Evolutionary conservation across 2,329 filamentous ascomycete genomes (phyloP), one percentile per base, ranked within the genome.

Genomic region (Albophoma yamanashiensis): DNA sequence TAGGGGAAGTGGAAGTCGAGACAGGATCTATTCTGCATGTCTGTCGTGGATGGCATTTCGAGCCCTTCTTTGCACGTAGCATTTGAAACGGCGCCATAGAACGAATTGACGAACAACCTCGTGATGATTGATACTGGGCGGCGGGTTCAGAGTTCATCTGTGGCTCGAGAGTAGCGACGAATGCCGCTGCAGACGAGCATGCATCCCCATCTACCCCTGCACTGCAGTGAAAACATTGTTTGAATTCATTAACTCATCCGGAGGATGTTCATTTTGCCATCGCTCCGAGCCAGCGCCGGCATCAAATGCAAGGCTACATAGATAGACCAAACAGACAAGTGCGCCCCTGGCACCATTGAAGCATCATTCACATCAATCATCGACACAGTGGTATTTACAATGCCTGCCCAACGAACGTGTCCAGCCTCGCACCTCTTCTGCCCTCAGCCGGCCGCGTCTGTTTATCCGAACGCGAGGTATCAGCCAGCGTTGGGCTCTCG

Each of bases 11-110:
- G 79, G 76, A 75, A 70, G 70, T 61, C 62, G 62, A 27, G 73
- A 79, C 38, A 67, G 69, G 11, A 66, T 64, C 25, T 64, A n/a
- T n/a, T 79, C 43, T 78, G 73, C 57, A 69, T 66, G 14, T 56
- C 77, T 43, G 7, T 76, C 58, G 73, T 75, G 62, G 68, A 71
- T 22, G 75, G 75, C 0, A 63, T 31, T 31, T 31, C 27, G 63
- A 74, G 72, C n/a, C 73, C 76, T 15, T 74, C 75, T 52, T 66
- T 73, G 4, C 76, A 73, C 65, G 70, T 76, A 1, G 63, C 75
- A 2, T 79, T 80, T 65, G 70, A 75, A 59, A 58, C 27, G 17
- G 73, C 73, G 27, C 3, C 27, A 31, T 31, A 5, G 27, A 31
- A 31, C 27, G 5, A 31, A 31, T 31, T 31, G 27, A 31, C 27